Percentiles rank a stretch among this genome's conserved stretches.
Conservation (phyloP, 164 flowering plant species). For the Warburgia ugandensis region DNA sequence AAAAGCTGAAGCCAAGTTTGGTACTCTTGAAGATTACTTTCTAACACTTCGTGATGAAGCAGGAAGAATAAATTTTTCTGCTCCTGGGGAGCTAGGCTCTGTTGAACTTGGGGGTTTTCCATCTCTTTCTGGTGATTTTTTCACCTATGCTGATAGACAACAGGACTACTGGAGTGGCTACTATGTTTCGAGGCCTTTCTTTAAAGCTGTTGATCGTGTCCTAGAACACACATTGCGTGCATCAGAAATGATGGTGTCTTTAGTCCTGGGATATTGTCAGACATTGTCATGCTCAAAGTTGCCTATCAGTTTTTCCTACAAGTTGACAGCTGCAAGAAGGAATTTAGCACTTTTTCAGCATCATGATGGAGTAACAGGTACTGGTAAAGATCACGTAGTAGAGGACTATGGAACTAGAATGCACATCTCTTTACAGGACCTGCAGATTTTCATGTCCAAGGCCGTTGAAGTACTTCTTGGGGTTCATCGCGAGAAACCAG, state of each 20-base stretch:
- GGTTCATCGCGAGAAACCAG: conserved; percentile 58
- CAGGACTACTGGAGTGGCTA: conserved; percentile 99
- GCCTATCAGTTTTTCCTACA: conserved; percentile 66
- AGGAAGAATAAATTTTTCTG: conserved; percentile 75
- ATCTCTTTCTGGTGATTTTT: conserved; percentile 92
- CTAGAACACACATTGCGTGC: conserved; percentile 91
- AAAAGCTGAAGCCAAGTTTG: conserved; percentile 85
- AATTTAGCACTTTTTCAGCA: conserved; percentile 97
- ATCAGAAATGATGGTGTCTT: conserved; percentile 75
- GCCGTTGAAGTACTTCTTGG: conserved; percentile 77
- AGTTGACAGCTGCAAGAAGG: conserved; percentile 91
- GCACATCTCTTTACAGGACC: conserved; percentile 86
- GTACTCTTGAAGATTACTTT: conserved; percentile 94
- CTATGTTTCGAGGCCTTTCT: conserved; percentile 97
- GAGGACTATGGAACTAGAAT: conserved; percentile 85
- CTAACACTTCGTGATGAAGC: conserved; percentile 85
- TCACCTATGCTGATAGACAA: conserved; percentile 92
- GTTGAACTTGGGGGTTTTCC: conserved; percentile 78
- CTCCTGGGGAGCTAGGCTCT: conserved; percentile 77
- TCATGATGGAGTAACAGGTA: conserved; percentile 99
- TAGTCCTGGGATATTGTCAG: conserved; percentile 72
- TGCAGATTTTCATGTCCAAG: conserved; percentile 92
- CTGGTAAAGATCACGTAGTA: conserved; percentile 96
- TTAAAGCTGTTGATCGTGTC: conserved; percentile 95
- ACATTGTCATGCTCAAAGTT: conserved; percentile 74